Evolutionary conservation across 768 basidiomycete genomes (phyloP), one percentile per base, ranked within the genome.

Genomic region (Xerocomus brunneocitrinus): DNA sequence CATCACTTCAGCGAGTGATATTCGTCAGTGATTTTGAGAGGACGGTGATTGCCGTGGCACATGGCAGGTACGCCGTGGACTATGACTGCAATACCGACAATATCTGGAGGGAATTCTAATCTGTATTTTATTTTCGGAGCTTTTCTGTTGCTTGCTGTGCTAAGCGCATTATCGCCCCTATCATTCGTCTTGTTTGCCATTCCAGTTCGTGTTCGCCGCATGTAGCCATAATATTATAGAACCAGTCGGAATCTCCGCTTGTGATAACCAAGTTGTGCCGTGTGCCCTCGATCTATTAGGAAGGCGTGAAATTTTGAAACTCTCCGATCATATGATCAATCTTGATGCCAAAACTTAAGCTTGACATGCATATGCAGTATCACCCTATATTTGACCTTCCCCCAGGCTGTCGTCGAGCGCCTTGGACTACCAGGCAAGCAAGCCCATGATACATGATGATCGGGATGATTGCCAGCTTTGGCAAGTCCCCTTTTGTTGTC

Each of bases 21-120:
- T 86, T 85, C 57, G 82, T 86, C 46, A 73, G 78, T 52, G 76
- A 85, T 35, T 82, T 84, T 61, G 82, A 85, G 54, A 74, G 82
- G 60, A 82, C 73, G 19, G 75, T 80, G 30, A 10, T 68, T 31
- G 22, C 60, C n/a, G 73, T 78, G 40, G 73, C 67, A 24, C 68
- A 67, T 10, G 72, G 71, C 25, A 40, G 61, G 6, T 70, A 69
- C 46, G 25, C 35, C 19, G 35, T 69, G 34, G 67, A 74, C 34
- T 47, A 38, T n/a, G 67, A 67, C 10, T 56, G 56, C 12, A 57
- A 35, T 32, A 40, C 59, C 2, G 69, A 72, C 45, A 48, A 49
- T 34, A 54, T 46, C 4, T 74, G 71, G 72, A 71, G 69, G 44
- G 67, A 73, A 53, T 43, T 68, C 24, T 70, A 53, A 60, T 55